Evolutionary conservation across 176 grass and related monocot genomes (phyloP).

Genomic region (Rhynchospora breviuscula): DNA sequence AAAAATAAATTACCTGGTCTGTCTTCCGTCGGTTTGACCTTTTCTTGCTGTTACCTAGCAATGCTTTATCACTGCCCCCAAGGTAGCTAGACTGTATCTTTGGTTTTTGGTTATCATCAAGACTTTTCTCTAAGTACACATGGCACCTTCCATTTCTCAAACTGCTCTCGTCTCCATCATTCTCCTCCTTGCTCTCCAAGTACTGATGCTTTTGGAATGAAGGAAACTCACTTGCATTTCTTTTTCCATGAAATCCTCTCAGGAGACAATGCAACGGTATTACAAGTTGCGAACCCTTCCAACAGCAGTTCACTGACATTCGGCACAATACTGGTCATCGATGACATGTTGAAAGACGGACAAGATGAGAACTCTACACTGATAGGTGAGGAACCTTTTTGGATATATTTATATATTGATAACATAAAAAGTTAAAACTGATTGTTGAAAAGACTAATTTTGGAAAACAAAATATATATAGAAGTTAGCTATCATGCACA

Average conservation of each 20-base stretch:
- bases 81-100: too few relatives aligned
- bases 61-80: too few relatives aligned
- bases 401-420: too few relatives aligned
- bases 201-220: not conserved
- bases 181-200: slow-evolving; percentile 10
- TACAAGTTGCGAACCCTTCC: not conserved
- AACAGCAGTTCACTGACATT: not conserved
- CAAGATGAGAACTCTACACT: not conserved
- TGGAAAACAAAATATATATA: too few relatives aligned
- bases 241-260: slow-evolving; percentile 1
- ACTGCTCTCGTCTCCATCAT: not conserved
- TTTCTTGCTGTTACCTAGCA: too few relatives aligned
- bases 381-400: not conserved
- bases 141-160: slow-evolving; percentile 11
- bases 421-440: too few relatives aligned
- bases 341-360: not conserved
- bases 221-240: slow-evolving; percentile 15
- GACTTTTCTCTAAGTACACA: not conserved
- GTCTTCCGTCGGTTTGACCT: too few relatives aligned
- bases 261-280: not conserved
- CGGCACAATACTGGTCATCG: not conserved
- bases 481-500: too few relatives aligned
- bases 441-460: too few relatives aligned
- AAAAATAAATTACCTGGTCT: too few relatives aligned
- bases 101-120: too few relatives aligned